These are phyloP conservation scores for Boechera stricta DNA, from an alignment of 345 rosid genomes.

Conservation along the genomic window DNA sequence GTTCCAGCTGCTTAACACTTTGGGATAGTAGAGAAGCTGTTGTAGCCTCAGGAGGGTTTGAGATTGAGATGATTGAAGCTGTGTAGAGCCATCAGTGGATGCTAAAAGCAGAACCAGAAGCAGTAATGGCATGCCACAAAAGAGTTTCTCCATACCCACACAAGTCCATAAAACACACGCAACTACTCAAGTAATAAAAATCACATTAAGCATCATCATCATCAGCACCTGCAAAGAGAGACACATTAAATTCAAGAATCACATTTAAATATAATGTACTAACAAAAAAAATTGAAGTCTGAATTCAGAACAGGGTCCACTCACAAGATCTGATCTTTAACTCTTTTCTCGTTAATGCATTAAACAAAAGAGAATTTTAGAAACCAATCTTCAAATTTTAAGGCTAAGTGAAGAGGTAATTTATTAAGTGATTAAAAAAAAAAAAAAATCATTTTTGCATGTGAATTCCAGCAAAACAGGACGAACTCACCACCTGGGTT, in stretches of 20 bases:
- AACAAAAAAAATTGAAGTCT: not conserved
- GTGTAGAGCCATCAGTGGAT: slow-evolving; percentile 57
- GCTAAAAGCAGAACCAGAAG: slow-evolving; percentile 49
- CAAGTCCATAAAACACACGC: slow-evolving; percentile 11
- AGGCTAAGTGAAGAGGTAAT: slow-evolving; percentile 5
- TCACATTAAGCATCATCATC: slow-evolving; percentile 28
- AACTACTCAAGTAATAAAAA: slow-evolving; percentile 8
- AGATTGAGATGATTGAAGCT: slow-evolving; percentile 74
- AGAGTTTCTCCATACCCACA: slow-evolving; percentile 52
- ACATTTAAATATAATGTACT: not conserved
- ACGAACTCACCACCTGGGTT: slow-evolving; percentile 31
- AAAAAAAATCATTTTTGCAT: slow-evolving; percentile 32
- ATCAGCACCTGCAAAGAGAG: slow-evolving; percentile 34
- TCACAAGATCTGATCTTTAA: slow-evolving; percentile 17
- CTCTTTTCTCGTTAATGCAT: slow-evolving; percentile 14
- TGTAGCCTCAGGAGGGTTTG: slow-evolving; percentile 73
- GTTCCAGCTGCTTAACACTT: slow-evolving; percentile 72
- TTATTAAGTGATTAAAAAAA: not conserved
- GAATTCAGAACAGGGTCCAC: slow-evolving; percentile 30
- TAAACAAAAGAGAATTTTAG: slow-evolving; percentile 6
- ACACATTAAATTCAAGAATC: slow-evolving; percentile 36
- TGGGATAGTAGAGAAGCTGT: slow-evolving; percentile 66
- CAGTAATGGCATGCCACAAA: slow-evolving; percentile 45
- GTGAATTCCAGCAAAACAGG: slow-evolving; percentile 31
- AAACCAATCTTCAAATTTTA: not conserved